Evolutionary conservation across 805 yeast species (phyloP).

Genomic region (Clavispora asparagi): DNA sequence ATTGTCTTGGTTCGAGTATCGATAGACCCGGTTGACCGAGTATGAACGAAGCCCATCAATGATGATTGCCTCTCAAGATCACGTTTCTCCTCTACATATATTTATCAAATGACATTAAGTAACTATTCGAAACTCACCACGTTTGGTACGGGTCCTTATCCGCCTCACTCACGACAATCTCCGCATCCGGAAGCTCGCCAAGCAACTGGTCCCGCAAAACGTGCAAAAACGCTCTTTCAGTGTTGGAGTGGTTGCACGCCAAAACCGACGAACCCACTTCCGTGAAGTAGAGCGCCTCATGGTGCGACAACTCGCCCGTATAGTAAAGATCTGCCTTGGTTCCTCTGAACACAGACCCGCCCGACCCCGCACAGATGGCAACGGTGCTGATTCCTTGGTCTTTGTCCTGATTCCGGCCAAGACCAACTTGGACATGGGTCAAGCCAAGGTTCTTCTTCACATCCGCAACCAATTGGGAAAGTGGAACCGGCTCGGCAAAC

Average conservation of each 20-base stretch:
- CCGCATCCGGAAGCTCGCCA: constrained; percentile 38
- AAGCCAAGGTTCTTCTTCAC: constrained; percentile 54
- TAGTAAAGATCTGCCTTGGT: constrained; percentile 62
- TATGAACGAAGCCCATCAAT: too few relatives aligned
- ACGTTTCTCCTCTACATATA: too few relatives aligned
- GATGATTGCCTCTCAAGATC: too few relatives aligned
- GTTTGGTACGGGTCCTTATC: constrained; percentile 61
- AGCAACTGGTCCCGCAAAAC: constrained; percentile 47
- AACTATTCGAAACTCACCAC: constrained; percentile 6
- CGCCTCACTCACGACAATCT: constrained; percentile 44
- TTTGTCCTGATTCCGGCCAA: constrained; percentile 18
- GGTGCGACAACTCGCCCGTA: constrained; percentile 95
- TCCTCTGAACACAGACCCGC: constrained; percentile 68
- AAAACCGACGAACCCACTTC: constrained; percentile 72
- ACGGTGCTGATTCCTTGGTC: constrained; percentile 42
- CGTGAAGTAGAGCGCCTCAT: constrained; percentile 68
- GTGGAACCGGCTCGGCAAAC: constrained; percentile 37
- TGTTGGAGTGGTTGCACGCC: constrained; percentile 84
- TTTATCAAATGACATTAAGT: too few relatives aligned
- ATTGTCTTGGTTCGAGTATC: too few relatives aligned
- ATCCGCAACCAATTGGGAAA: constrained; percentile 42
- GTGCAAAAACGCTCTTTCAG: constrained; percentile 79
- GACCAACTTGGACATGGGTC: constrained; percentile 58
- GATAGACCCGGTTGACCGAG: too few relatives aligned
- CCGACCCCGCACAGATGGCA: constrained; percentile 96